phyloP scores from a whole-genome alignment of 2,329 filamentous ascomycete genomes.

The Aspergillus sp. region DNA sequence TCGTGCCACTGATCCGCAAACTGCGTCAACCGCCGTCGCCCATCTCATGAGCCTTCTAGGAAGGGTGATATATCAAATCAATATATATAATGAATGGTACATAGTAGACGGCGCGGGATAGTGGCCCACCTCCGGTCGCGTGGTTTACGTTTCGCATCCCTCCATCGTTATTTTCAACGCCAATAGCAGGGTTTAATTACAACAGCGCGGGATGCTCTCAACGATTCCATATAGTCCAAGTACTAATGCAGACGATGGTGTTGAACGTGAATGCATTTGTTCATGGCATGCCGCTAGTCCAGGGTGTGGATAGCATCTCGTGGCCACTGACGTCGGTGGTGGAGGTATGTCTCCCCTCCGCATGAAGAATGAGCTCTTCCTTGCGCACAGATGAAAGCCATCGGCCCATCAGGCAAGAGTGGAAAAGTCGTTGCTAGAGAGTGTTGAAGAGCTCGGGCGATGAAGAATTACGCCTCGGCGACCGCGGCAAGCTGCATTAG shows the following conservation, averaged over 20 bases:
- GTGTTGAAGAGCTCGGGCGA: neutral
- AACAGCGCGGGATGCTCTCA: neutral
- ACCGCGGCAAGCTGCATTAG: neutral
- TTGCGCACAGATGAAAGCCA: neutral
- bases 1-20: slow-evolving; percentile 4
- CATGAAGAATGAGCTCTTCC: neutral
- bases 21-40: neutral
- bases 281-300: slow-evolving; percentile 4
- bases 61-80: neutral
- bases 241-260: slow-evolving; percentile 3
- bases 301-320: slow-evolving; percentile 19
- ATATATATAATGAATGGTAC: neutral
- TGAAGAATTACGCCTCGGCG: neutral
- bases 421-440: neutral
- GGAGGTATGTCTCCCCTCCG: neutral
- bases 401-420: neutral
- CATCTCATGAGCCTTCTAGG: neutral
- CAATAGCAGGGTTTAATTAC: neutral
- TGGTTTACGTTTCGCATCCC: neutral
- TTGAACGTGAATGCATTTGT: slow-evolving; percentile 4
- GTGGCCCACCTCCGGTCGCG: neutral
- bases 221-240: neutral
- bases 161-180: neutral
- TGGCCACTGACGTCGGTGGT: slow-evolving; percentile 30
- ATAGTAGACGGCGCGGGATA: neutral